Conservation (phyloP, 1,139 yeast genomes). For the Nadsonia commutata region DNA sequence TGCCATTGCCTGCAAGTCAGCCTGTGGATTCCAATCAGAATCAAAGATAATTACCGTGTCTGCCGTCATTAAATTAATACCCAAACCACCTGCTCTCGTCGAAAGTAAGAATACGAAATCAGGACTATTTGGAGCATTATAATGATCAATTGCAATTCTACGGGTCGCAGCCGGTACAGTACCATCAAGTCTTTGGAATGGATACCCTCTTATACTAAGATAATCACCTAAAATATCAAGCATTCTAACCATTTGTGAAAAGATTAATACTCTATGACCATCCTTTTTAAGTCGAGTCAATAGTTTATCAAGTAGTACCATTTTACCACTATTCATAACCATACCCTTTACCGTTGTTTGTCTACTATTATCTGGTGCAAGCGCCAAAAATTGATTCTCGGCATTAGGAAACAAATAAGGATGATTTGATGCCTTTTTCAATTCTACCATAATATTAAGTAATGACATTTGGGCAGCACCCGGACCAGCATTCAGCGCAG, state of each 20-base stretch:
- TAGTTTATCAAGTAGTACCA: slow-evolving; percentile 87
- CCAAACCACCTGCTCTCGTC: slow-evolving; percentile 97
- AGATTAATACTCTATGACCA: slow-evolving; percentile 90
- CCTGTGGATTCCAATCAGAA: slow-evolving; percentile 99
- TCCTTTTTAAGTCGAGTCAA: slow-evolving; percentile 73
- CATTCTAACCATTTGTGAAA: slow-evolving; percentile 95
- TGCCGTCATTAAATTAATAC: slow-evolving; percentile 96
- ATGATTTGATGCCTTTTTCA: slow-evolving; percentile 93
- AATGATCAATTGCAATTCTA: slow-evolving; percentile 89
- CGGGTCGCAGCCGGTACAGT: slow-evolving; percentile 91
- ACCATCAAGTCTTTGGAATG: slow-evolving; percentile 90
- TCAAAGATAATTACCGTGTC: slow-evolving; percentile 96
- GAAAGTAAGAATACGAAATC: slow-evolving; percentile 85
- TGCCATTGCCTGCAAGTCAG: slow-evolving; percentile 98
- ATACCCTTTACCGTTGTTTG: slow-evolving; percentile 78
- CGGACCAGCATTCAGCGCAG: slow-evolving; percentile 79
- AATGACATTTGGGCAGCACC: slow-evolving; percentile 72
- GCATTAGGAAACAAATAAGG: slow-evolving; percentile 93
- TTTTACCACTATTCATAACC: slow-evolving; percentile 95
- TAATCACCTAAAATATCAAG: slow-evolving; percentile 92
- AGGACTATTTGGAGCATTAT: slow-evolving; percentile 82
- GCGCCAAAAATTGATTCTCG: slow-evolving; percentile 65
- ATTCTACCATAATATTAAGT: slow-evolving; percentile 83
- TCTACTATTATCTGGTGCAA: slow-evolving; percentile 25
- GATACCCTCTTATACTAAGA: slow-evolving; percentile 73